phyloP scores from a whole-genome alignment of 345 rosid species.

The Dimocarpus longan region DNA sequence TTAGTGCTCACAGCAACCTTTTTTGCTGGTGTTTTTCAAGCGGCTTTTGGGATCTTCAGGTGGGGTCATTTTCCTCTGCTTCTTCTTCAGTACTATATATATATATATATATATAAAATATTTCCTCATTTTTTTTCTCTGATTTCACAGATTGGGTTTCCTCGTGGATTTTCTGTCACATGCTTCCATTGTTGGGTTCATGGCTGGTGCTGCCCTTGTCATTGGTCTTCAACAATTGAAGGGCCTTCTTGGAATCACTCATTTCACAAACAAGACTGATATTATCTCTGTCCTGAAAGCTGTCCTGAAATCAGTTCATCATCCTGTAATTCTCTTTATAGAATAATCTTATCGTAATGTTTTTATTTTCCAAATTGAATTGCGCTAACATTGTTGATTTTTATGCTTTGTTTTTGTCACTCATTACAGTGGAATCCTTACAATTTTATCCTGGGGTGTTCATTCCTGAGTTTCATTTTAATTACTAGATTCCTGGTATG shows the following conservation, averaged over 20 bases:
- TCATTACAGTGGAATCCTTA: slow-evolving; percentile 60
- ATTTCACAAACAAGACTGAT: slow-evolving; percentile 81
- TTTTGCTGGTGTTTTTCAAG: slow-evolving; percentile 83
- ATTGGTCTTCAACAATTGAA: slow-evolving; percentile 93
- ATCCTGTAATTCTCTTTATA: slow-evolving; percentile 48
- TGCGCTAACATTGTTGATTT: neutral
- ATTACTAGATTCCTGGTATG: slow-evolving; percentile 62
- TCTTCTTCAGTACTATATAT: too few relatives aligned
- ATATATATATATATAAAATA: too few relatives aligned
- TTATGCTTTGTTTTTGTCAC: neutral
- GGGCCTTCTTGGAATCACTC: slow-evolving; percentile 73
- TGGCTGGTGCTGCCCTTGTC: slow-evolving; percentile 91
- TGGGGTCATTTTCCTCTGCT: neutral
- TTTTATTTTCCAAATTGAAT: neutral
- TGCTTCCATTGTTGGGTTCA: slow-evolving; percentile 90
- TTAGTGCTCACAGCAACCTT: slow-evolving; percentile 77
- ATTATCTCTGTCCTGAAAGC: slow-evolving; percentile 69
- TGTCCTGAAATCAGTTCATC: slow-evolving; percentile 64
- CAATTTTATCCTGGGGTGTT: slow-evolving; percentile 56
- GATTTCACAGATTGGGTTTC: slow-evolving; percentile 67
- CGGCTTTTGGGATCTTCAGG: slow-evolving; percentile 80
- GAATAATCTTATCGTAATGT: neutral
- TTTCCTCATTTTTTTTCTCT: neutral
- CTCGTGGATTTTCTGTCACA: slow-evolving; percentile 89
- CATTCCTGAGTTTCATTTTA: slow-evolving; percentile 66